A percentile compares a stretch with the other conserved stretches of the same genome.
Conservation (phyloP, 202 grass and related monocot genomes). For the Digitaria exilis region DNA sequence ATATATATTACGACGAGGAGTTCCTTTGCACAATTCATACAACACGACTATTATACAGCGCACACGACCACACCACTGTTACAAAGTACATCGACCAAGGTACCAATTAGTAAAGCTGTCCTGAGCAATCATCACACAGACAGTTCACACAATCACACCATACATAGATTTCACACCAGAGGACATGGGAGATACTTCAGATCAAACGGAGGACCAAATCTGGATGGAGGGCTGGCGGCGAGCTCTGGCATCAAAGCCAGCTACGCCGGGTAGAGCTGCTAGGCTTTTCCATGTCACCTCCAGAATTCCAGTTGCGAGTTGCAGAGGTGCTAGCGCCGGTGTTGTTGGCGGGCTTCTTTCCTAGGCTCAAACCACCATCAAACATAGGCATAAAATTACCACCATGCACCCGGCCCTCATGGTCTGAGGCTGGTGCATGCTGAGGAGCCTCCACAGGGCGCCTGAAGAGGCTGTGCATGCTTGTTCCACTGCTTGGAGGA, state of each 20-base stretch:
- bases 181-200: conserved; percentile 14
- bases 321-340: conserved; percentile 5
- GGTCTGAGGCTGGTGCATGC: background rate
- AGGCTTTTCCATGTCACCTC: no score
- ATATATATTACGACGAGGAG: conserved; percentile 4
- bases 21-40: background rate
- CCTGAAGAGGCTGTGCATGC: conserved; percentile 20
- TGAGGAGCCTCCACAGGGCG: conserved; percentile 22
- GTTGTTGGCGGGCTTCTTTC: conserved; percentile 2
- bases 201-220: no score
- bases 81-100: no score
- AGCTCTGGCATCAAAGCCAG: conserved; percentile 44
- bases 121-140: conserved; percentile 2
- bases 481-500: conserved; percentile 33
- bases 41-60: conserved; percentile 1
- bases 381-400: conserved; percentile 59
- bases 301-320: conserved; percentile 19
- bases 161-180: conserved; percentile 8
- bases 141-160: conserved; percentile 24
- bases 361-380: conserved; percentile 32
- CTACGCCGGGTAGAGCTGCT: background rate
- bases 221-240: background rate
- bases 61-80: background rate
- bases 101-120: background rate
- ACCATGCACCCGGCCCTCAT: conserved; percentile 80